These are phyloP conservation scores for Entophlyctis luteolus DNA, from an alignment of 192 early-diverging fungal species.

Conservation along the genomic window DNA sequence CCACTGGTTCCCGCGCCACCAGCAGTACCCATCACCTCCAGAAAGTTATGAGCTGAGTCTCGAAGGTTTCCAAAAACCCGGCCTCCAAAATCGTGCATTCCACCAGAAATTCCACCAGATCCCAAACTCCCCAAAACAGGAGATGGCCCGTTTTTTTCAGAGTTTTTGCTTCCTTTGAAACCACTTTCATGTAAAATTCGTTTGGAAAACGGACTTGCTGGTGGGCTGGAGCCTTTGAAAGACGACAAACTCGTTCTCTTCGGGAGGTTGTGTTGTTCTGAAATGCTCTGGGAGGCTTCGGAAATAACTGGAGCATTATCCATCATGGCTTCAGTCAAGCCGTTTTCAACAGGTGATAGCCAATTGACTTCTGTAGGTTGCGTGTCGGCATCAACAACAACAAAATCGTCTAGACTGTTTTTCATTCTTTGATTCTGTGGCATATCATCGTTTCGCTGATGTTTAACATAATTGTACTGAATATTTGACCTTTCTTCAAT, in stretches of 20 bases:
- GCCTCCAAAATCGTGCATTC: not conserved
- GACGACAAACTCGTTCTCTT: not conserved
- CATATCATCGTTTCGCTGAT: not conserved
- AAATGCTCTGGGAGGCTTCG: not conserved
- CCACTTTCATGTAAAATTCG: not conserved
- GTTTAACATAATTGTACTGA: too few species aligned
- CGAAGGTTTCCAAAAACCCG: conserved; percentile 41
- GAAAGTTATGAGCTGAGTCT: conserved; percentile 40
- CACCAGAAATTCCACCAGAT: conserved; percentile 1
- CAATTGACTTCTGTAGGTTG: conserved; percentile 52
- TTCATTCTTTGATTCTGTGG: not conserved
- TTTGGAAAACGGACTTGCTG: conserved; percentile 6
- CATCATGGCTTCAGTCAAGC: conserved; percentile 12
- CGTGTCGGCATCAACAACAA: conserved; percentile 43
- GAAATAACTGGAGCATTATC: not conserved
- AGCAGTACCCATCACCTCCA: conserved; percentile 19
- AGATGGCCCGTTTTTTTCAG: not conserved
- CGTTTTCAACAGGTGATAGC: conserved; percentile 36
- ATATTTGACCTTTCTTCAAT: too few species aligned
- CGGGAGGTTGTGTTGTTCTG: not conserved
- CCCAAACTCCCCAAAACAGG: conserved; percentile 8
- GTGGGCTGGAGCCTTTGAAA: conserved; percentile 1
- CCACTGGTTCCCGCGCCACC: not conserved
- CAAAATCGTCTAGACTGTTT: conserved; percentile 50
- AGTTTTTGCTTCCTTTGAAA: conserved; percentile 1